phyloP scores from a whole-genome alignment of 169 alveolate genomes.

The Eimeria necatrix region DNA sequence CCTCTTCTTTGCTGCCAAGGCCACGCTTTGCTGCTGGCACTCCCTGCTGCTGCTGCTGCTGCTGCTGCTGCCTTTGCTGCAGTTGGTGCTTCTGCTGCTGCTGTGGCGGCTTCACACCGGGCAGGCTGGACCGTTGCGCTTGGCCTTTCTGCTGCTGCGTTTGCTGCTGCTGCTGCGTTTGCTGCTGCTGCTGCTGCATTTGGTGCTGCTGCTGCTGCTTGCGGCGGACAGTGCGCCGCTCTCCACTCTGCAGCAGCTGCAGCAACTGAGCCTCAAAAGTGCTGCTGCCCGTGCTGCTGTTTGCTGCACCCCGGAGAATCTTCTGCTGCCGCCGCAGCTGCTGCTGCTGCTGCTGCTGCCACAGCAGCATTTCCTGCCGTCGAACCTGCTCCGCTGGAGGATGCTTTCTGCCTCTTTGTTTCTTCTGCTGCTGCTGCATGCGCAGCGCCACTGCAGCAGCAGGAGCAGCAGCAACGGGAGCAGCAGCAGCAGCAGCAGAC shows the following conservation, averaged over 20 bases:
- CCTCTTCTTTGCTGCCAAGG: neutral
- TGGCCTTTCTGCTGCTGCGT: neutral
- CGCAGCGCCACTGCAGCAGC: neutral
- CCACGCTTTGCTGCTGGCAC: neutral
- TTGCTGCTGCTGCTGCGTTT: conserved; percentile 20
- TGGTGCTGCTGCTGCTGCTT: conserved; percentile 39
- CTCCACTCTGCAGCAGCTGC: conserved; percentile 1
- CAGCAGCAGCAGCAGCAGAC: neutral
- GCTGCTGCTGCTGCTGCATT: conserved; percentile 36
- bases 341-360: conserved; percentile 1
- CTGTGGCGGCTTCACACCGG: neutral
- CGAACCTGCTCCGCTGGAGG: conserved; percentile 16
- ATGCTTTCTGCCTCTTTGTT: neutral
- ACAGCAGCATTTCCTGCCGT: conserved; percentile 12
- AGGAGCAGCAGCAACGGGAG: neutral
- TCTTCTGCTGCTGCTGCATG: conserved; percentile 24
- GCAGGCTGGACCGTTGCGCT: neutral
- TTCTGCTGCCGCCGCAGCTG: conserved; percentile 45
- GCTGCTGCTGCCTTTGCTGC: neutral
- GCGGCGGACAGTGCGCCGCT: neutral
- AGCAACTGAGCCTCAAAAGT: neutral
- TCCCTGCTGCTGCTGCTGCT: conserved; percentile 5
- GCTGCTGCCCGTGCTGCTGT: conserved; percentile 38
- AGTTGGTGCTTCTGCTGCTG: neutral
- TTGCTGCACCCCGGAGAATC: neutral